These are phyloP conservation scores for Cladosporium sp. DNA, from an alignment of 2,329 filamentous ascomycete genomes.

Conservation along the genomic window DNA sequence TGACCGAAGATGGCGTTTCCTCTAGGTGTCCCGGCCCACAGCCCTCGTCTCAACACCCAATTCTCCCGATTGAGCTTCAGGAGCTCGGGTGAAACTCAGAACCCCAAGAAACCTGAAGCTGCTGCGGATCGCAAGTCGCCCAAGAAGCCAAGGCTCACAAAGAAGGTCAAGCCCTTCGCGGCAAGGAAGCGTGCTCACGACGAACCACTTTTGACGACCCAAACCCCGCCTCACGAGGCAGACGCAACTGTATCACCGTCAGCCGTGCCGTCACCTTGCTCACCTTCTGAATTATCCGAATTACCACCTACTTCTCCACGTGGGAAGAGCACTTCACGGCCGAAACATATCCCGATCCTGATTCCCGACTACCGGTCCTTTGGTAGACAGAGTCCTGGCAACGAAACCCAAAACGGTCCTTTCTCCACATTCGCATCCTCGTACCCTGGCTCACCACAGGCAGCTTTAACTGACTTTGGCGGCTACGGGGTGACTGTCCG, in stretches of 20 bases:
- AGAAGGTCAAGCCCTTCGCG: constrained; percentile 15
- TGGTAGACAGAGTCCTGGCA: constrained; percentile 7
- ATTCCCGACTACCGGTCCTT: constrained; percentile 34
- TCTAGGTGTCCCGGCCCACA: constrained; percentile 15
- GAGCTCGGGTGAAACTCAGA: neutral
- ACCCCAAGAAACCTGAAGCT: constrained; percentile 7
- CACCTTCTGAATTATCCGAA: constrained; percentile 14
- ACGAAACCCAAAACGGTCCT: constrained; percentile 14
- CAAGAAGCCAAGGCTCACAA: constrained; percentile 11
- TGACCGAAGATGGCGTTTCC: constrained; percentile 18
- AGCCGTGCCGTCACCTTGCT: neutral
- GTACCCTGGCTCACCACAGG: constrained; percentile 21
- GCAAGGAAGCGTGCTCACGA: constrained; percentile 13
- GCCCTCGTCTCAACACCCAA: constrained; percentile 2
- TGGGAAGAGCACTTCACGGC: constrained; percentile 20
- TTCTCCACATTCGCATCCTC: constrained; percentile 14
- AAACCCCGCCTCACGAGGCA: constrained; percentile 1
- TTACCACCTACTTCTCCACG: constrained; percentile 16
- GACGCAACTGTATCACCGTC: neutral
- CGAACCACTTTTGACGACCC: neutral
- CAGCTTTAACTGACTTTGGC: constrained; percentile 16
- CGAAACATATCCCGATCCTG: constrained; percentile 41
- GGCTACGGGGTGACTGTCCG: constrained; percentile 8
- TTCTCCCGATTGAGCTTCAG: constrained; percentile 5
- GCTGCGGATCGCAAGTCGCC: neutral